Conservation (phyloP, 176 grass and related monocot genomes). For the Coix lacrymajobi region DNA sequence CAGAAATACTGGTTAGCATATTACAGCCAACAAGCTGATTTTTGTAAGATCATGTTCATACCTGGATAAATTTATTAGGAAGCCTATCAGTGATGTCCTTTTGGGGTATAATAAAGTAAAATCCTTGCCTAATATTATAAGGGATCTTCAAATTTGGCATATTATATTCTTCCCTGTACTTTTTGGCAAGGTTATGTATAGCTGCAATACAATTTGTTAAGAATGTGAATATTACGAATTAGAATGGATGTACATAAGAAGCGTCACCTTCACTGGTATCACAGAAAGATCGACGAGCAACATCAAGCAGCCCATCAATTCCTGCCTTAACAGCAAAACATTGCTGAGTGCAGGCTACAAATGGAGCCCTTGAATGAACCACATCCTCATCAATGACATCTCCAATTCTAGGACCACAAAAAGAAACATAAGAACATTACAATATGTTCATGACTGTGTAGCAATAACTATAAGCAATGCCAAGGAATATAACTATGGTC, state of each 20-base stretch:
- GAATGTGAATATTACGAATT: background rate
- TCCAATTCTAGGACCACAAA: constrained; percentile 60
- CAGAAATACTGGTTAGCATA: constrained; percentile 25
- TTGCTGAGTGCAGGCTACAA: constrained; percentile 86
- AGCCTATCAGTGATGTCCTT: constrained; percentile 77
- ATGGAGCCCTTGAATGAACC: constrained; percentile 94
- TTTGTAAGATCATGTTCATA: constrained; percentile 28
- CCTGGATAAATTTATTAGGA: constrained; percentile 91
- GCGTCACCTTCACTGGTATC: constrained; percentile 89
- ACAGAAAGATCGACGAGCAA: constrained; percentile 83
- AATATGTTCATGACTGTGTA: constrained; percentile 2
- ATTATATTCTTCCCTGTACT: constrained; percentile 78
- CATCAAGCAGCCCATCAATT: constrained; percentile 87
- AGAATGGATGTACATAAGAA: constrained; percentile 19
- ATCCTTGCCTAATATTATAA: constrained; percentile 78
- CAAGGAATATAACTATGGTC: constrained; percentile 14
- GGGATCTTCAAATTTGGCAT: constrained; percentile 88
- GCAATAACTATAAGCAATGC: constrained; percentile 8
- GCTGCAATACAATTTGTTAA: constrained; percentile 51
- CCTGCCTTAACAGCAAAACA: constrained; percentile 95
- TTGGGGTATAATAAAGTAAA: constrained; percentile 88
- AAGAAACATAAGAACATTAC: constrained; percentile 30
- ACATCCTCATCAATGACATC: constrained; percentile 89
- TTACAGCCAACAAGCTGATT: constrained; percentile 21
- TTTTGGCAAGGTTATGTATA: constrained; percentile 72